Evolutionary conservation across 2,329 filamentous ascomycete species (phyloP), one percentile per base, ranked within the genome.

Genomic region (Fusarium musae): DNA sequence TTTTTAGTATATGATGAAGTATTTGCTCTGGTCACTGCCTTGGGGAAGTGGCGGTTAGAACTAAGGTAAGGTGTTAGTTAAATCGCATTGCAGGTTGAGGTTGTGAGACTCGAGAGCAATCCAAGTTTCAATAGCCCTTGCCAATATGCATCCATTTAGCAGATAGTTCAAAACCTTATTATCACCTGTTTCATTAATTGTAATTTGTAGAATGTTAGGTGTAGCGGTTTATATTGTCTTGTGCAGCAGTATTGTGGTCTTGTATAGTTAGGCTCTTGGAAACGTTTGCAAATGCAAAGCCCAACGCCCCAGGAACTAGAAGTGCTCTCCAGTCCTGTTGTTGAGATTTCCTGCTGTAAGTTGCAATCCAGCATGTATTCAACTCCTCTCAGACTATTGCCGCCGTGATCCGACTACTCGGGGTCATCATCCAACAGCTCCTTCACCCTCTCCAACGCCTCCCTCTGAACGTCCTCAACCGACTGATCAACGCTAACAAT

Each of bases 361-460:
- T 19, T 36, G 5, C 2, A 36, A 3, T 3, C 10, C 10, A 7
- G 19, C 37, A 21, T 39, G 37, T 19, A 5, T 11, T 21, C 5
- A 39, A 39, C 37, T 39, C 37, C 19, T 11, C 17, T 21, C 37
- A 39, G 10, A 39, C 36, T 37, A 37, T 37, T 19, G 17, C 17
- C 10, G 21, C 37, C 37, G 6, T 39, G 9, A 39, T 39, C 37
- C 37, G 37, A 21, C 19, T 21, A 39, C 23, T 56, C 37, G 5
- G 46, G 21, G 4, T 72, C 70, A 10, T 72, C 59, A 26, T 69
- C 56, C 34, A 72, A 37, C 16, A 72, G 19, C 15, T 65, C 69
- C 3, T 30, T 47, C 0, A 62, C 70, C 5, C 47, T 65, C 9
- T 10, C 10, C 42, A 72, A 17, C 5, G 70, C 70, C n/a, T 72